Base-by-base conservation (phyloP, 2,329 filamentous ascomycete genomes). In the Talaromyces verruculosus region DNA sequence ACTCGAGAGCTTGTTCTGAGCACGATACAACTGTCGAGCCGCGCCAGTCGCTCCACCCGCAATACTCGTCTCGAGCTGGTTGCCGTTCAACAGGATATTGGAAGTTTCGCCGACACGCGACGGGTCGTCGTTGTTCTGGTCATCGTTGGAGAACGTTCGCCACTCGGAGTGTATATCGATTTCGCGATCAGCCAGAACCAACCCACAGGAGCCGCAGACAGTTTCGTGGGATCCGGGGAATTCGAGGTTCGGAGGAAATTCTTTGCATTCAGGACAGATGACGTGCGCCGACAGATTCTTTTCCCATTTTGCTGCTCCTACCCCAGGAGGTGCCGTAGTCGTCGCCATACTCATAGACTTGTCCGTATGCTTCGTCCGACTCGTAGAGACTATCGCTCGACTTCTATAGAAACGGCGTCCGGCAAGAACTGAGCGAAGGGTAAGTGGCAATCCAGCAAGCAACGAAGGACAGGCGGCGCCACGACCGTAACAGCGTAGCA, bases 111-210 rank as follows among this genome's bases (percentile, higher is more conserved):
- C 95, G 70, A 99, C 94, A 92, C 95, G 95, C 67, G 93, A 97
- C 4, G 96, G 95, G 71, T 99, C 95, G 72, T 98, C 96, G 74
- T 91, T 93, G 74, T 92, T 92, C 78, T 97, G 92, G 77, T 99
- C 96, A 75, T 99, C 95, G 77, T 98, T 98, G 76, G 93, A 93
- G 81, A 99, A 99, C 0, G 95, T 99, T 76, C 95, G 92, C 95
- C 95, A 99, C 82, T 99, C 95, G 58, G 93, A 97, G 68, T 96
- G 91, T 68, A 92, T 96, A 76, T 99, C 96, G 75, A 99, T 93
- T 76, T 95, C 93, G 70, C 92, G 90, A 74, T 94, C 91, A 67
- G 91, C 91, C 35, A 99, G 86, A 5, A 99, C 95, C 39, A 97
- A 84, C 43, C 95, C 95, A 74, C 95, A 99, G 68, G 90, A 92